Conservation (phyloP, 805 yeast species). For the Osmozyma mogii region DNA sequence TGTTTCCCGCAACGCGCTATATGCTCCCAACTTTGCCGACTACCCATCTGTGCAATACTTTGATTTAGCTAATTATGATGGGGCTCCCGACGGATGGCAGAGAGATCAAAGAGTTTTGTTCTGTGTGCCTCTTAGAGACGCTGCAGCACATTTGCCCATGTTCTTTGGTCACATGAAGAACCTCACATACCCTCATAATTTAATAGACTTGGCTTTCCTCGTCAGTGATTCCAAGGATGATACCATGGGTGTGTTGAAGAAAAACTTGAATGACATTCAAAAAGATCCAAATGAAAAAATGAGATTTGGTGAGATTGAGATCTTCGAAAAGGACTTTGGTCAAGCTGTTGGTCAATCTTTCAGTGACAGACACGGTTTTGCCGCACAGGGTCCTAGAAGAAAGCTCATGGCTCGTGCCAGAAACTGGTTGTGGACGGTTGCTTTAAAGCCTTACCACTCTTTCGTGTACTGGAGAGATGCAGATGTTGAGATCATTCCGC, state of each 20-base stretch:
- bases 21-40: constrained; percentile 25
- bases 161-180: constrained; percentile 75
- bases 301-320: constrained; percentile 79
- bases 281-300: constrained; percentile 48
- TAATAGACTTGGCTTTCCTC: constrained; percentile 75
- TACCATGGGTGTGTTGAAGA: constrained; percentile 63
- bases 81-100: constrained; percentile 73
- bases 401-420: constrained; percentile 94
- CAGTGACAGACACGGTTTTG: constrained; percentile 89
- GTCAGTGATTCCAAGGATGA: constrained; percentile 88
- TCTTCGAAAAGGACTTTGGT: constrained; percentile 88
- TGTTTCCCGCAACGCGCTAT: constrained; percentile 10
- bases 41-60: constrained; percentile 50
- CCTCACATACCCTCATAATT: constrained; percentile 79
- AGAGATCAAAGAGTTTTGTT: constrained; percentile 70
- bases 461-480: constrained; percentile 98
- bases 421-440: constrained; percentile 85
- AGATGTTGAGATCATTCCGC: constrained; percentile 88
- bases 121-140: constrained; percentile 88
- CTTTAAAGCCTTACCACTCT: constrained; percentile 84
- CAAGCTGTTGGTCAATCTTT: constrained; percentile 90
- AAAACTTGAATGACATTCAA: constrained; percentile 56
- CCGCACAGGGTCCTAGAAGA: constrained; percentile 92
- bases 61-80: constrained; percentile 61
- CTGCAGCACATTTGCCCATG: constrained; percentile 83